Percentiles rank a stretch among this genome's conserved stretches.
These are phyloP conservation scores for Cryptococcus deneoformans DNA, from an alignment of 1,284 basidiomycete genomes.

Conservation along the genomic window DNA sequence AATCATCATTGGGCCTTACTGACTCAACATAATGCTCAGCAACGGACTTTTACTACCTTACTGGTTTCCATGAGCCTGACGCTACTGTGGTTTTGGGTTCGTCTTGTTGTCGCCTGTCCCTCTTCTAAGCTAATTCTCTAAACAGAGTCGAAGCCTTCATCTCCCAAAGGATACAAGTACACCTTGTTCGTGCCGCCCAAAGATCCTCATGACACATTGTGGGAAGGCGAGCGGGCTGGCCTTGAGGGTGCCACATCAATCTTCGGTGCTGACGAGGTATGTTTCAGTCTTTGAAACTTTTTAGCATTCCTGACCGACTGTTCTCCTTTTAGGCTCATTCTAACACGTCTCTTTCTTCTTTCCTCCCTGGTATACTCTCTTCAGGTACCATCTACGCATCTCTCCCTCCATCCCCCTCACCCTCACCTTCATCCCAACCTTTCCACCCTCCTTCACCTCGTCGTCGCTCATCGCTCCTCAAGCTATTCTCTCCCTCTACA, in stretches of 20 bases:
- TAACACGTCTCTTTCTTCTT: slow-evolving; percentile 38
- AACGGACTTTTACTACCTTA: slow-evolving; percentile 91
- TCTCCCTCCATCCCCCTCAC: slow-evolving; percentile 45
- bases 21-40: slow-evolving; percentile 40
- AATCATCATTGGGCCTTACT: not conserved
- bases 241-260: slow-evolving; percentile 60
- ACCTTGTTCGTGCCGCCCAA: slow-evolving; percentile 80
- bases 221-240: slow-evolving; percentile 82
- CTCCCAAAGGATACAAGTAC: slow-evolving; percentile 78
- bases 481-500: slow-evolving; percentile 34
- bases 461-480: slow-evolving; percentile 42
- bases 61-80: slow-evolving; percentile 92
- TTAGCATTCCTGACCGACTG: not conserved
- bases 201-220: slow-evolving; percentile 75
- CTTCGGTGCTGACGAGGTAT: slow-evolving; percentile 74
- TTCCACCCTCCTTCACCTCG: slow-evolving; percentile 38
- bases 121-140: not conserved
- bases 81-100: slow-evolving; percentile 78
- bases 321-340: slow-evolving; percentile 38
- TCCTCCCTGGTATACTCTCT: slow-evolving; percentile 37
- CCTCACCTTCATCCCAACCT: slow-evolving; percentile 39
- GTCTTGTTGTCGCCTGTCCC: slow-evolving; percentile 18
- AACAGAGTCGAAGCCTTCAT: slow-evolving; percentile 51
- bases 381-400: slow-evolving; percentile 47
- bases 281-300: slow-evolving; percentile 23